Evolutionary conservation across 2,329 filamentous ascomycete species (phyloP), one percentile per base, ranked within the genome.

Genomic region (Fusarium sp.): DNA sequence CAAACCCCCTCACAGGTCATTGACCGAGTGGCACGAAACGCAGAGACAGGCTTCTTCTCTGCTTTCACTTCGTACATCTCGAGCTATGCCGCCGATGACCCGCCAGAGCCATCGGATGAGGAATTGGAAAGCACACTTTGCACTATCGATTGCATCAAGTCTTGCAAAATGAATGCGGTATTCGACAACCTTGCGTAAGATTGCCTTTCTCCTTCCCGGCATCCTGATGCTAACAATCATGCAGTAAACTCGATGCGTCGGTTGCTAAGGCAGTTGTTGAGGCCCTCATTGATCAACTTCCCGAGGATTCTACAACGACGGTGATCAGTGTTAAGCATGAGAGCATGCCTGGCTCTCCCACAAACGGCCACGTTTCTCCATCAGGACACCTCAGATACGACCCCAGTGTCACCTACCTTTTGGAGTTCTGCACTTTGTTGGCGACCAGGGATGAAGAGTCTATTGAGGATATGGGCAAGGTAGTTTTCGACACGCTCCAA

Each of bases 61-160:
- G 95, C 96, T 1, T 94, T 99, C 78, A 97, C 96, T 1, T 97
- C 94, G 6, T 99, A 98, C 79, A 95, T 99, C 35, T 97, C 95
- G n/a, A 98, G 96, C 82, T 98, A 99, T 81, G 97, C 97, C 47
- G 97, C 97, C 12, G 97, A 98, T 82, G 97, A 99, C 80, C 97
- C 97, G 14, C 97, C 97, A 0, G 97, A 99, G 84, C 97, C 97
- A 3, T 98, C 97, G 2, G 95, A 98, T 74, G 96, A 98, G 81
- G 97, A 99, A 81, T 88, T 99, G 33, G 97, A 99, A 79, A 98
- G 97, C 80, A 98, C 97, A 0, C 86, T 99, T 11, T 97, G 94
- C 80, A 96, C 97, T 1, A 94, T 98, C 4, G 97, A 98, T 81
- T 99, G 96, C 79, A 92, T 99, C 47, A 96, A 94, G 76, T 93